Conservation (phyloP, 2,329 filamentous ascomycete genomes). For the Sphaerulina vaccinii region DNA sequence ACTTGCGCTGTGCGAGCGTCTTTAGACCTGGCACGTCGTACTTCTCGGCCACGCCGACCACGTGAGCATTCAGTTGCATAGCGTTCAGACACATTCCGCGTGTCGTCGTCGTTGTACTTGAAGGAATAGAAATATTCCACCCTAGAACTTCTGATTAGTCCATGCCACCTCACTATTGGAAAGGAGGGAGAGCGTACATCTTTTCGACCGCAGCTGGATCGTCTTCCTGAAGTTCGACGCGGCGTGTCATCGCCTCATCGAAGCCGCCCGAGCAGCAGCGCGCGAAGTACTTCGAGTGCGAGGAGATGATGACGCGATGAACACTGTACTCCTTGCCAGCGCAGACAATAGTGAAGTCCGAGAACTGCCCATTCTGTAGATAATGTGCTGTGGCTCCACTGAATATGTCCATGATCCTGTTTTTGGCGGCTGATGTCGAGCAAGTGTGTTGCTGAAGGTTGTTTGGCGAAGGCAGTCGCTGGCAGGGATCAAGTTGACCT, state of each 20-base stretch:
- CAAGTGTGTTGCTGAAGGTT: no score
- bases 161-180: not conserved
- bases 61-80: not conserved
- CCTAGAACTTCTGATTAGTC: not conserved
- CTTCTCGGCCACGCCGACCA: not conserved
- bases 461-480: no score
- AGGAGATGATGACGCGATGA: not conserved
- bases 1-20: not conserved
- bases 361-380: not conserved
- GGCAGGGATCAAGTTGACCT: no score
- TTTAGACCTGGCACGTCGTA: not conserved
- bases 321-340: constrained; percentile 7
- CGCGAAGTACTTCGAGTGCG: constrained; percentile 10
- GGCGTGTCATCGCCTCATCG: not conserved
- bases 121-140: not conserved
- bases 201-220: not conserved
- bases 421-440: no score
- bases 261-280: constrained; percentile 2
- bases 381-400: not conserved
- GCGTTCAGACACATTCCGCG: no score
- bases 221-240: not conserved
- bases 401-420: not conserved
- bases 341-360: constrained; percentile 3
- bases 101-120: not conserved
- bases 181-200: not conserved